Evolutionary conservation across 345 rosid genomes (phyloP).

Genomic region (Clausena lansium): DNA sequence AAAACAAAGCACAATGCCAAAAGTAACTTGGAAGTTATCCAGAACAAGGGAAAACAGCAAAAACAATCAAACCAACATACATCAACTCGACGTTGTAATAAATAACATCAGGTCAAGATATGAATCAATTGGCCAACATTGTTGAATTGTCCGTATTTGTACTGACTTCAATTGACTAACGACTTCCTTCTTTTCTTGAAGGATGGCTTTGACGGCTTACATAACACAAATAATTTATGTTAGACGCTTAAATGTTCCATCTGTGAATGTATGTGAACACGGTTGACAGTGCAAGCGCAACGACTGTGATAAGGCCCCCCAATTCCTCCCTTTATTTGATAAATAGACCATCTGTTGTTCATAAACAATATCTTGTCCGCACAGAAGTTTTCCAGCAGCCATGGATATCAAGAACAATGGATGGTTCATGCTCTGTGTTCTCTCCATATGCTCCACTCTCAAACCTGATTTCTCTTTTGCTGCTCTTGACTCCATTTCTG

Average conservation of each 20-base stretch:
- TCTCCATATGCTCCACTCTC: constrained; percentile 32
- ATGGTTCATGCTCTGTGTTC: constrained; percentile 21
- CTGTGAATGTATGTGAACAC: background rate
- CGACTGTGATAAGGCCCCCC: background rate
- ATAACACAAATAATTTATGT: background rate
- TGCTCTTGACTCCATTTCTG: constrained; percentile 50
- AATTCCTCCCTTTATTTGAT: too few species aligned
- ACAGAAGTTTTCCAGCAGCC: background rate
- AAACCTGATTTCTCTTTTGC: constrained; percentile 28
- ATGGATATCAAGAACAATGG: constrained; percentile 14
- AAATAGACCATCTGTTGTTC: too few species aligned
- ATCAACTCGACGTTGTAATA: background rate
- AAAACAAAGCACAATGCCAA: background rate
- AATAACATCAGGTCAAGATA: too few species aligned
- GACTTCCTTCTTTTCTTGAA: background rate
- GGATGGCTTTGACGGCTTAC: background rate
- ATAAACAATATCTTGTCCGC: background rate
- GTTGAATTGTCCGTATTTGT: background rate
- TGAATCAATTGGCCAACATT: background rate
- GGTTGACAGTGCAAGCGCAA: background rate
- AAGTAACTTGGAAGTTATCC: background rate
- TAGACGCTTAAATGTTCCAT: background rate
- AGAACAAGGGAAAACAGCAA: too few species aligned
- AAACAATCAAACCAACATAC: background rate
- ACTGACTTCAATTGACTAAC: background rate